Conservation (phyloP, 129 eudicot species). For the sunflower (Helianthus annuus) region HanXRQr2.0-SUNRISE NC_035438.2:28355997-28356496, state of each 20-base stretch:
- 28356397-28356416: constrained; percentile 47
- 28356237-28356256: constrained; percentile 42
- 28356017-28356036: too few relatives aligned
- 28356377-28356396: constrained; percentile 61
- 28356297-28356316: constrained; percentile 52
- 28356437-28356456: constrained; percentile 33
- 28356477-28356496: constrained; percentile 65
- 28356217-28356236: background rate
- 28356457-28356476: constrained; percentile 50
- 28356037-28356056: too few relatives aligned
- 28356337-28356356: background rate
- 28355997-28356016: too few relatives aligned
- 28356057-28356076: too few relatives aligned
- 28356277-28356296: constrained; percentile 41
- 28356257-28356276: constrained; percentile 42
- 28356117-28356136: constrained; percentile 35
- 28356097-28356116: too few relatives aligned
- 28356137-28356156: constrained; percentile 45
- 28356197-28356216: background rate
- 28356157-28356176: constrained; percentile 48
- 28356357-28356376: constrained; percentile 25
- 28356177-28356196: constrained; percentile 28
- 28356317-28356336: constrained; percentile 37
- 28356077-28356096: too few relatives aligned
- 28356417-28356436: constrained; percentile 41